A percentile compares a stretch with the other conserved stretches of the same genome.
Evolutionary conservation across 2,329 filamentous ascomycete species (phyloP).

Genomic region (Fusarium solani-melongenae): DNA sequence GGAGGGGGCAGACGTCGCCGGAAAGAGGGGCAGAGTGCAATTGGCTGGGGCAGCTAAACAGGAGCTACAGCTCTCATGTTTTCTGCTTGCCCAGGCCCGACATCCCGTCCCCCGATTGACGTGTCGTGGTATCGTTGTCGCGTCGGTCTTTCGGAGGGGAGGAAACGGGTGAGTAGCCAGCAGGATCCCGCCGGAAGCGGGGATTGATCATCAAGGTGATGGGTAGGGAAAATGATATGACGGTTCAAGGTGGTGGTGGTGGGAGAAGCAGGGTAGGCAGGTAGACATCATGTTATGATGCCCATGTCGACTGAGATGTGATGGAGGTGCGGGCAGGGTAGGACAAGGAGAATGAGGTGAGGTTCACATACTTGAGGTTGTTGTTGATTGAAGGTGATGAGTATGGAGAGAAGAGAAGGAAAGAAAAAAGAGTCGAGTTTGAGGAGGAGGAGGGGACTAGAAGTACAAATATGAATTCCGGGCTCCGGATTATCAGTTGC

Average conservation of each 20-base stretch:
- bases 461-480: slow-evolving; percentile 39
- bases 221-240: slow-evolving; percentile 9
- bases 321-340: slow-evolving; percentile 21
- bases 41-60: neutral
- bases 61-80: neutral
- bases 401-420: slow-evolving; percentile 31
- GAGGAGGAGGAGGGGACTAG: slow-evolving; percentile 31
- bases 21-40: slow-evolving; percentile 23
- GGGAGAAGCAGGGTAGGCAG: neutral
- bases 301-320: slow-evolving; percentile 7
- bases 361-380: slow-evolving; percentile 6
- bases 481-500: slow-evolving; percentile 35
- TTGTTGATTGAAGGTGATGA: slow-evolving; percentile 31
- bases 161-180: slow-evolving; percentile 1
- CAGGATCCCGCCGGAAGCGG: neutral
- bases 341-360: neutral
- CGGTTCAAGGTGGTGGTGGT: neutral
- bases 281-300: slow-evolving; percentile 21
- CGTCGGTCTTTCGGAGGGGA: neutral
- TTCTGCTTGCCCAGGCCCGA: neutral
- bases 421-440: slow-evolving; percentile 13
- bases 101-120: slow-evolving; percentile 22
- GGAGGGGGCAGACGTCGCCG: slow-evolving; percentile 9
- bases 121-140: slow-evolving; percentile 24
- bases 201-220: slow-evolving; percentile 7